A percentile compares a stretch with the other conserved stretches of the same genome.
Conservation (phyloP, 177 flowering plant species). For the Vitis hybrid region DNA sequence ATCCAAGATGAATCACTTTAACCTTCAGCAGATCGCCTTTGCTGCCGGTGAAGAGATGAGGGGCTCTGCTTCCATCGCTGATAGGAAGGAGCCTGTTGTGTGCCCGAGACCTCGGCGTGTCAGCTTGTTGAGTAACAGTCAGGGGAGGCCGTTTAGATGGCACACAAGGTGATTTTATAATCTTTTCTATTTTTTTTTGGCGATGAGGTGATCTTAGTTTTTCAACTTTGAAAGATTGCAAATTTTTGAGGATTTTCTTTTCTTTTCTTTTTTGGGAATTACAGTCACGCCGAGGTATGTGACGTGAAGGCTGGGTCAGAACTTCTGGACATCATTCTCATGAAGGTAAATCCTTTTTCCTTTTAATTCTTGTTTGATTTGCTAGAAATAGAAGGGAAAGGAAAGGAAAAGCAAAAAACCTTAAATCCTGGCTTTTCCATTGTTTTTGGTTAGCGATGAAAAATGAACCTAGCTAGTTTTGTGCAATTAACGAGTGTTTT, state of each 20-base stretch:
- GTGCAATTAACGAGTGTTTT: not conserved
- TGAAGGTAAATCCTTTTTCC: constrained; percentile 27
- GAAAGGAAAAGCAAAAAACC: no score
- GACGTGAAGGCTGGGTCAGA: constrained; percentile 50
- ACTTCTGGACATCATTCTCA: constrained; percentile 46
- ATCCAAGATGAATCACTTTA: constrained; percentile 50
- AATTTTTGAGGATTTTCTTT: not conserved
- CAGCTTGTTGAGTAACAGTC: constrained; percentile 28
- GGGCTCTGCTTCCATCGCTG: constrained; percentile 31
- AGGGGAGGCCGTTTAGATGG: constrained; percentile 47
- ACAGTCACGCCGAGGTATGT: constrained; percentile 34
- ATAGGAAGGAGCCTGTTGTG: constrained; percentile 48
- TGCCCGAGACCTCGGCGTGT: constrained; percentile 81
- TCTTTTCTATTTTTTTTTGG: not conserved
- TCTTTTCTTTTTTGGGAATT: not conserved
- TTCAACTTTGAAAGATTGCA: not conserved
- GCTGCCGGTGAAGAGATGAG: constrained; percentile 50
- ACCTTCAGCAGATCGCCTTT: constrained; percentile 58
- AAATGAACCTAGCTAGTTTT: no score
- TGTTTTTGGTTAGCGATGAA: no score
- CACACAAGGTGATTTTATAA: constrained; percentile 43
- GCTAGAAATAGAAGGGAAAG: not conserved
- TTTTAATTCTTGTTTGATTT: not conserved
- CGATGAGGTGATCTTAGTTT: not conserved
- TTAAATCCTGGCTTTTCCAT: no score